phyloP scores from a whole-genome alignment of 495 filamentous ascomycete genomes.

The Chaetomium tenue region DNA sequence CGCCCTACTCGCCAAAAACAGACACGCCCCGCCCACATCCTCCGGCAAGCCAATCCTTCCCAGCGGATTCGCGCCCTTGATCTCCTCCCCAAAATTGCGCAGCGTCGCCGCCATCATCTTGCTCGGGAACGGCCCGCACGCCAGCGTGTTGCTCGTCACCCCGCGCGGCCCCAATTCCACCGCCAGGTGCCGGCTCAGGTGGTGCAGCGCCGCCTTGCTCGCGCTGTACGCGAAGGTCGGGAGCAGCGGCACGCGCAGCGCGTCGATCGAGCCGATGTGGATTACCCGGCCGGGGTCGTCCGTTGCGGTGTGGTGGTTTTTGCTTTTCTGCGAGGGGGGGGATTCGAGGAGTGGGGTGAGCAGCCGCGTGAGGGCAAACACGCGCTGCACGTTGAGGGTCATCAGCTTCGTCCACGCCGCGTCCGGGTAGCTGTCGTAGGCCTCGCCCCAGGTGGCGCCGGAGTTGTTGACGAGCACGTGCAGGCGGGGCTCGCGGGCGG shows the following conservation, averaged over 20 bases:
- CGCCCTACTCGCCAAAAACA: slow-evolving; percentile 69
- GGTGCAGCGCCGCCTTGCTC: slow-evolving; percentile 73
- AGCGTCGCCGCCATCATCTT: slow-evolving; percentile 82
- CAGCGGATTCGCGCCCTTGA: slow-evolving; percentile 64
- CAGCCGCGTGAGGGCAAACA: slow-evolving; percentile 74
- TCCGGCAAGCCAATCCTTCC: slow-evolving; percentile 66
- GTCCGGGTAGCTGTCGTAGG: slow-evolving; percentile 68
- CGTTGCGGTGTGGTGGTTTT: neutral
- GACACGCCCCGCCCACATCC: slow-evolving; percentile 73
- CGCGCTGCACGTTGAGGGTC: slow-evolving; percentile 75
- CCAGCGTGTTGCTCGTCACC: slow-evolving; percentile 58
- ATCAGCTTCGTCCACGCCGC: slow-evolving; percentile 70
- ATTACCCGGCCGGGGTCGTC: slow-evolving; percentile 61
- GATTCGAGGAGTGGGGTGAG: slow-evolving; percentile 71
- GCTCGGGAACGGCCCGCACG: slow-evolving; percentile 76
- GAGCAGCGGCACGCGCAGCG: slow-evolving; percentile 64
- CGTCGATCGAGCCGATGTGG: slow-evolving; percentile 76
- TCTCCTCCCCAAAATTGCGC: slow-evolving; percentile 57
- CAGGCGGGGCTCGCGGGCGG: slow-evolving; percentile 49
- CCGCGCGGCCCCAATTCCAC: slow-evolving; percentile 65
- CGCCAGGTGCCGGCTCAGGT: slow-evolving; percentile 69
- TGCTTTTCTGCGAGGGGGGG: slow-evolving; percentile 25
- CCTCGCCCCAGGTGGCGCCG: slow-evolving; percentile 74
- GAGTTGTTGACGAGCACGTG: slow-evolving; percentile 79
- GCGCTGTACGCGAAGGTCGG: slow-evolving; percentile 76